Evolutionary conservation across 352 stramenopile genomes (phyloP).

Genomic region (Peronosclerospora sorghi): DNA sequence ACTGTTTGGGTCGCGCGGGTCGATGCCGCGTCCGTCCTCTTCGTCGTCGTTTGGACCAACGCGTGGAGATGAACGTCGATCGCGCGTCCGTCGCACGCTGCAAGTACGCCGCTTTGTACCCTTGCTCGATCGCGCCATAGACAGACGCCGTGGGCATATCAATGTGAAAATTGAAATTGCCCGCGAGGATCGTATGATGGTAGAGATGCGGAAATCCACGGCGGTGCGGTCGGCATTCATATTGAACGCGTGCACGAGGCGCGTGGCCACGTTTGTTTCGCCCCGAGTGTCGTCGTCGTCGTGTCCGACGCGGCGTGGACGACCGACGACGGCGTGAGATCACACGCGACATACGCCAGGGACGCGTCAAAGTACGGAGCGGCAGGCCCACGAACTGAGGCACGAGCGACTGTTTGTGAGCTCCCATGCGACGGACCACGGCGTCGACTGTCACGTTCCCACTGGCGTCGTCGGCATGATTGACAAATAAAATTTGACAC

Average conservation of each 20-base stretch:
- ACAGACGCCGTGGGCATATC: conserved; percentile 33
- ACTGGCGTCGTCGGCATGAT: conserved; percentile 72
- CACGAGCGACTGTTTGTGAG: too few species aligned
- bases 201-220: conserved; percentile 80
- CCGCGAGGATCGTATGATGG: conserved; percentile 72
- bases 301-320: too few species aligned
- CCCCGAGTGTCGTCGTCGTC: conserved; percentile 10
- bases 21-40: too few species aligned
- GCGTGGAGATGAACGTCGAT: too few species aligned
- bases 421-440: conserved; percentile 51
- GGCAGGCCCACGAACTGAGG: conserved; percentile 72
- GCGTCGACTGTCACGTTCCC: conserved; percentile 72
- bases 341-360: conserved; percentile 76
- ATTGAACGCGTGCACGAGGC: conserved; percentile 67
- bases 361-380: conserved; percentile 78
- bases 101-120: conserved; percentile 61
- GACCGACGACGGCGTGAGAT: conserved; percentile 33
- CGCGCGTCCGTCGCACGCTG: conserved; percentile 39
- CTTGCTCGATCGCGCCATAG: conserved; percentile 43
- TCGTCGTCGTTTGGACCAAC: too few species aligned
- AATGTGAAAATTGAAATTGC: conserved; percentile 75
- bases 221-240: conserved; percentile 66
- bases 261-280: conserved; percentile 52
- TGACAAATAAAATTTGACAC: conserved; percentile 81
- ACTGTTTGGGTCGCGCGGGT: too few species aligned